Conservation (phyloP, 306 rosid genomes). For the Luffa acutangula region DNA sequence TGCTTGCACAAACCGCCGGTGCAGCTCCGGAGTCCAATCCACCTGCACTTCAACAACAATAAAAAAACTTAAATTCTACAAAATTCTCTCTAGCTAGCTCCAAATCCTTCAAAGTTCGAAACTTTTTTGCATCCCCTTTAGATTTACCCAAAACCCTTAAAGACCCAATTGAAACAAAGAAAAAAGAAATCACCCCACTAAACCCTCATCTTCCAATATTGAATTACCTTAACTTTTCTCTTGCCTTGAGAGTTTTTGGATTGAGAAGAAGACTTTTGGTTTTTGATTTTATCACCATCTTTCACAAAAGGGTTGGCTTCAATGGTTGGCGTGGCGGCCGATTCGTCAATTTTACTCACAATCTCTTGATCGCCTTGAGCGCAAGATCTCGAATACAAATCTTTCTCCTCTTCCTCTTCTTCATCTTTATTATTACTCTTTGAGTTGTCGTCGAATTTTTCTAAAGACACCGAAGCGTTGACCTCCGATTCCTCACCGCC, state of each 20-base stretch:
- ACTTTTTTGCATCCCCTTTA: not conserved
- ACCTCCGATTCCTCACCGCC: slow-evolving; percentile 42
- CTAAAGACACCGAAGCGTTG: slow-evolving; percentile 27
- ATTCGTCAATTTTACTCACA: slow-evolving; percentile 33
- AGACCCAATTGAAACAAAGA: not conserved
- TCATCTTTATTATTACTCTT: not conserved
- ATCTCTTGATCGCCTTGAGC: slow-evolving; percentile 31
- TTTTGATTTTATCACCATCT: slow-evolving; percentile 35
- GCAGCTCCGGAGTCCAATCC: slow-evolving; percentile 97
- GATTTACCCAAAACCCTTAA: not conserved
- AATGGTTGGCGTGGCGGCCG: slow-evolving; percentile 1
- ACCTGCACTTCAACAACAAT: slow-evolving; percentile 38
- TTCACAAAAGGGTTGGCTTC: not conserved
- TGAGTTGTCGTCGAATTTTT: slow-evolving; percentile 12
- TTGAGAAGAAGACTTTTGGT: slow-evolving; percentile 31
- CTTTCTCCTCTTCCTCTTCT: slow-evolving; percentile 29
- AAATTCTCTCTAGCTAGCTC: not conserved
- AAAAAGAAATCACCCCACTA: too few relatives aligned
- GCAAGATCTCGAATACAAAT: slow-evolving; percentile 25
- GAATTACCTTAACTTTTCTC: slow-evolving; percentile 65
- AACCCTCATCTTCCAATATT: not conserved
- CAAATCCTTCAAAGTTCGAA: not conserved
- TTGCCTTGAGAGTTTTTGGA: slow-evolving; percentile 59
- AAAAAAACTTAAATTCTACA: not conserved
- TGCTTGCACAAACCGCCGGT: slow-evolving; percentile 82